Conservation (phyloP, 257 asterid genomes). For the Paulownia fortunei region DNA sequence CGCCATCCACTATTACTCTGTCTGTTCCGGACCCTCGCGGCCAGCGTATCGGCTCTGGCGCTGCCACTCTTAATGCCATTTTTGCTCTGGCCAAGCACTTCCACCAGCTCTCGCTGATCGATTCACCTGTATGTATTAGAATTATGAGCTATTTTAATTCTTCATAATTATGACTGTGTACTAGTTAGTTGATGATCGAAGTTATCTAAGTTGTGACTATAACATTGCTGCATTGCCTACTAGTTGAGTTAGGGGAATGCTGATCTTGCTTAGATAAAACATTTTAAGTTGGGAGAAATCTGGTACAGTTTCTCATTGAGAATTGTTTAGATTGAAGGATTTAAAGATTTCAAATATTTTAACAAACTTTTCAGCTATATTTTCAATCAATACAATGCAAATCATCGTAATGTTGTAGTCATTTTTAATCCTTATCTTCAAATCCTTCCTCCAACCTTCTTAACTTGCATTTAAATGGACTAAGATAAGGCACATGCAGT, state of each 20-base stretch:
- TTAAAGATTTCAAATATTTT: background rate
- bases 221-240: constrained; percentile 10
- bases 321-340: background rate
- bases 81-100: constrained; percentile 67
- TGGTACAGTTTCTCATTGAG: background rate
- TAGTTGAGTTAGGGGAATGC: constrained; percentile 10
- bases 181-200: background rate
- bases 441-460: background rate
- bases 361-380: background rate
- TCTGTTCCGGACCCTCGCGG: constrained; percentile 94
- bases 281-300: background rate
- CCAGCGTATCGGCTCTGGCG: constrained; percentile 94
- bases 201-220: constrained; percentile 4
- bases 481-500: too few relatives aligned
- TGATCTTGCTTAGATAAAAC: background rate
- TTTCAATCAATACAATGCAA: background rate
- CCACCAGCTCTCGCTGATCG: constrained; percentile 31
- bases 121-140: constrained; percentile 32
- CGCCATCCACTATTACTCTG: constrained; percentile 73
- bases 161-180: background rate
- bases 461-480: background rate
- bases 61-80: constrained; percentile 89
- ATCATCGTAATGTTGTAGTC: background rate
- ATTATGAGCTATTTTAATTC: constrained; percentile 24
- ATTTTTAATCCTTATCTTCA: background rate